phyloP scores from a whole-genome alignment of 2,329 filamentous ascomycete genomes.

The Beauveria brongniartii region DNA sequence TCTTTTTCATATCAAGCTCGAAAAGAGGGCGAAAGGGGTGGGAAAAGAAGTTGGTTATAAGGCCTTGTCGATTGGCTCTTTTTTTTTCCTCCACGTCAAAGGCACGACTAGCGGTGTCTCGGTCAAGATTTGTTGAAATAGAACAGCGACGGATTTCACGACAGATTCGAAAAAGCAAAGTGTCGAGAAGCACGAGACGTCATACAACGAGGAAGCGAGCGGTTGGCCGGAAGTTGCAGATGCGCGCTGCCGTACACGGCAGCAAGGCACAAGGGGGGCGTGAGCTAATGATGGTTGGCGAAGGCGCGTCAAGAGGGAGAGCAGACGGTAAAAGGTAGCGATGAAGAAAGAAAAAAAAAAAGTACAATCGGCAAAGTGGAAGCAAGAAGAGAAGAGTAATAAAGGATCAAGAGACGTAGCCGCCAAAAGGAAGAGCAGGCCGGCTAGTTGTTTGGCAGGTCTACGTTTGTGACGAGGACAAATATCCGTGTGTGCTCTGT shows the following conservation, averaged over 20 bases:
- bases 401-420: neutral
- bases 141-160: neutral
- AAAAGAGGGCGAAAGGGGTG: neutral
- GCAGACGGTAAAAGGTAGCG: neutral
- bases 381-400: neutral
- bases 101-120: neutral
- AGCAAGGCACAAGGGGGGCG: neutral
- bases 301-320: neutral
- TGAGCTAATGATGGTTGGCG: neutral
- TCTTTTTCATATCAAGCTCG: neutral
- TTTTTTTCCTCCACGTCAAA: neutral
- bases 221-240: neutral
- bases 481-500: neutral
- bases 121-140: neutral
- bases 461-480: neutral
- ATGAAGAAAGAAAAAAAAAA: neutral
- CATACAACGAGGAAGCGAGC: neutral
- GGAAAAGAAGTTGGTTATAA: neutral
- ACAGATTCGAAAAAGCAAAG: neutral
- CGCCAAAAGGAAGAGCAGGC: neutral
- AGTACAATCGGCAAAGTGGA: neutral
- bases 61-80: conserved; percentile 2
- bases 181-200: neutral
- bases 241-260: neutral
- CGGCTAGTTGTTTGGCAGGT: neutral